A percentile compares a stretch with the other conserved stretches of the same genome.
Conservation (phyloP, 78 protist species). For the Speleostelium caveatum region DNA sequence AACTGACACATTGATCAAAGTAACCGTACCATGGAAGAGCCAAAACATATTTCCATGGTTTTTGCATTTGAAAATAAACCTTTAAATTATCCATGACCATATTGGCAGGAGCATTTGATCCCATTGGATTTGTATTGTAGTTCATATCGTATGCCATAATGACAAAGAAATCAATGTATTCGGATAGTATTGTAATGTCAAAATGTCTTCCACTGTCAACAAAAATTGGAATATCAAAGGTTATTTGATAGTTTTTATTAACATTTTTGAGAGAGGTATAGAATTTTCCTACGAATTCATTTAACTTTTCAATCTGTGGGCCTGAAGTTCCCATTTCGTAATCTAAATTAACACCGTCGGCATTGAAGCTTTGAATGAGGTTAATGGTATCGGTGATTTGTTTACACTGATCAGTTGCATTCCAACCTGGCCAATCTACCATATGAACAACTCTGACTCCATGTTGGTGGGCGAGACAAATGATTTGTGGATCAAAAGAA, state of each 20-base stretch:
- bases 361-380: not conserved
- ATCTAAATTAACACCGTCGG: not conserved
- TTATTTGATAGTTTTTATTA: not conserved
- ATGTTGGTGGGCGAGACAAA: not conserved
- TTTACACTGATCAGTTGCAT: not conserved
- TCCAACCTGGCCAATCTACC: not conserved
- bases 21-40: not conserved
- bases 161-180: not conserved
- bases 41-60: not conserved
- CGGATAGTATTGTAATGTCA: not conserved
- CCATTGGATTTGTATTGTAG: not conserved
- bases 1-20: not conserved
- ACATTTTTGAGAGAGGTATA: too few species aligned
- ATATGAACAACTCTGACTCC: not conserved
- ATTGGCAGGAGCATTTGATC: not conserved
- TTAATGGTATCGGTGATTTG: too few species aligned
- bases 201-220: too few species aligned
- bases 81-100: not conserved
- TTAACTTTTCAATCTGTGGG: not conserved
- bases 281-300: not conserved
- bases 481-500: not conserved
- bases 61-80: not conserved
- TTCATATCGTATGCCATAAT: not conserved
- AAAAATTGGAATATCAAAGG: not conserved
- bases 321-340: not conserved